Evolutionary conservation across 2,329 filamentous ascomycete species (phyloP), one percentile per base, ranked within the genome.

Genomic region (Tolypocladium pustulatum): DNA sequence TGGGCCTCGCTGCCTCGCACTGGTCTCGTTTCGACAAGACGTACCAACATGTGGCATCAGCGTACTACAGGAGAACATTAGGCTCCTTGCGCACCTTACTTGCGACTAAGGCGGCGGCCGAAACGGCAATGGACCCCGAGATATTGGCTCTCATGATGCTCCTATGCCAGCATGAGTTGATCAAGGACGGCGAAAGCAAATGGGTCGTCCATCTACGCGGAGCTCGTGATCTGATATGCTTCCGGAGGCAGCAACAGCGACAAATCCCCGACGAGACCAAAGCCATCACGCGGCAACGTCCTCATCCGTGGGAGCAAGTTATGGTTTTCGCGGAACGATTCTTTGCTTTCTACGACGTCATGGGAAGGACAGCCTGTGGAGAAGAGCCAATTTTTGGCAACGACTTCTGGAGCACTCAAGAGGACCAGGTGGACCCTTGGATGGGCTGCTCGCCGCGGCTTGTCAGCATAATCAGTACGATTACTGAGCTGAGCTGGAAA

Each of bases 131-230:
- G 15, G 43, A 56, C 38, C 55, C 55, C 25, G 55, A 56, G 27
- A 46, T 38, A 54, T 37, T 54, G 52, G 52, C 37, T 27, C 32
- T 54, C 8, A n/a, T 56, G 25, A 46, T 43, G 55, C 55, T 56
- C 20, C 40, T 56, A 27, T 56, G 55, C 27, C 55, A 56, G 27
- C 55, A 43, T 34, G 55, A 56, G 37, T 10, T 56, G 2, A 46
- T 38, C 13, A 56, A 25, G 13, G 55, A 56, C 15, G 55, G 43
- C 6, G 55, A 27, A 20, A 36, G 55, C n/a, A 56, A 15, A 27
- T 56, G 55, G 55, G 38, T 43, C 22, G 32, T 56, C 25, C 55
- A 56, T 38, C 55, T 56, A 4, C 55, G 55, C 27, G 55, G 55
- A 40, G 55, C 55, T 43, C 55, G 55, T 13, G 37, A 56, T 30